Evolutionary conservation across 345 rosid genomes (phyloP), one percentile per base, ranked within the genome.

Genomic region (Salix udensis): DNA sequence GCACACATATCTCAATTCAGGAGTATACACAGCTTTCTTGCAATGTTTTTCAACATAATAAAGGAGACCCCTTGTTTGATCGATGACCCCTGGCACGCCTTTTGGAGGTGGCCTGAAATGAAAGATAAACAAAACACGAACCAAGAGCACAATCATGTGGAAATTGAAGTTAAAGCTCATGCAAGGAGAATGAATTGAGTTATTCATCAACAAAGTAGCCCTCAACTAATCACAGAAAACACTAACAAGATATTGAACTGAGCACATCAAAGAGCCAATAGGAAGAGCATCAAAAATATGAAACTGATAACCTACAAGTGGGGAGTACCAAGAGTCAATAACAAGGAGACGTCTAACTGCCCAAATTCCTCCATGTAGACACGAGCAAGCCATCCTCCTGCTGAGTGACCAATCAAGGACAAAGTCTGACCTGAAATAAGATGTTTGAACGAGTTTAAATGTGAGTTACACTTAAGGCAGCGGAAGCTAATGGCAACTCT

Each of bases 371-470:
- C 93, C 92, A 91, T 81, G 86, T 91, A 95, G 50, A 93, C 89
- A 19, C 97, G 89, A 30, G 97, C 98, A 72, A 95, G 97, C 98
- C 98, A 93, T 72, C 98, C 98, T 80, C 97, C 97, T 6, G 97
- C 98, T 23, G 97, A 95, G 84, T 95, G 97, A 26, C 98, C 98
- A 65, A 95, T 90, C 86, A 95, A 74, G 58, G 96, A 91, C 69
- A 91, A 68, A 61, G 77, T 79, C 81, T 86, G 86, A 67, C 92
- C 98, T 91, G 73, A 26, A 85, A 53, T 52, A 64, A 72, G n/a
- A 84, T 65, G 64, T 64, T n/a, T 58, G 30, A 8, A 62, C 15
- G 65, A 30, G 65, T 39, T 60, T 36, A 74, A 36, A 66, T 67
- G 24, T n/a, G 42, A 52, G 42, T 23, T 66, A 31, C 30, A 30